Conservation (phyloP, 768 basidiomycete genomes). For the Phaffia australis region DNA sequence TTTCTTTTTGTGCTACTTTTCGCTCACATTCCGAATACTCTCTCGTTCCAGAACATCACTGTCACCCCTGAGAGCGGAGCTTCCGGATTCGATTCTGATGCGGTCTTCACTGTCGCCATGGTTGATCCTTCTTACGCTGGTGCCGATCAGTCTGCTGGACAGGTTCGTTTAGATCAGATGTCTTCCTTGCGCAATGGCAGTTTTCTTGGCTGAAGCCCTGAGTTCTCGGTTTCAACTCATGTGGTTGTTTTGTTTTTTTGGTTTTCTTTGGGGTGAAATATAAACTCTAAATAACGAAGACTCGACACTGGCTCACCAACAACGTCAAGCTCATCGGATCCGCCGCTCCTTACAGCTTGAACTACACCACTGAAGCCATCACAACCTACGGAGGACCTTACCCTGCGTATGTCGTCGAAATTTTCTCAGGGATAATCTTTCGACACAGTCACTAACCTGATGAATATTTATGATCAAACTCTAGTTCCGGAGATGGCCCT, state of each 20-base stretch:
- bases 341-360: conserved; percentile 30
- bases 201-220: not conserved
- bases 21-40: not conserved
- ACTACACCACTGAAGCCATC: conserved; percentile 31
- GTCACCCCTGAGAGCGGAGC: conserved; percentile 41
- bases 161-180: conserved; percentile 29
- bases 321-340: conserved; percentile 40
- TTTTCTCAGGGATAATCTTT: not conserved
- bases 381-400: conserved; percentile 30
- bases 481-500: conserved; percentile 49
- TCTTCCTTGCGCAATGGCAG: not conserved
- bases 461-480: conserved; percentile 39
- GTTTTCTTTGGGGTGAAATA: not conserved
- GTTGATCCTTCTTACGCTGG: conserved; percentile 63
- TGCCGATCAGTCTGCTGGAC: conserved; percentile 48
- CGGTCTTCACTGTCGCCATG: conserved; percentile 57
- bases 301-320: conserved; percentile 73
- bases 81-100: conserved; percentile 43
- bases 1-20: not conserved
- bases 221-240: not conserved
- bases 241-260: not conserved
- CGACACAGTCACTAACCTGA: not conserved
- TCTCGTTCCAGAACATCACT: not conserved
- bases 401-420: conserved; percentile 4
- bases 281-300: conserved; percentile 33